Conservation (phyloP, 2,329 filamentous ascomycete genomes). For the Stagonosporopsis vannaccii region DNA sequence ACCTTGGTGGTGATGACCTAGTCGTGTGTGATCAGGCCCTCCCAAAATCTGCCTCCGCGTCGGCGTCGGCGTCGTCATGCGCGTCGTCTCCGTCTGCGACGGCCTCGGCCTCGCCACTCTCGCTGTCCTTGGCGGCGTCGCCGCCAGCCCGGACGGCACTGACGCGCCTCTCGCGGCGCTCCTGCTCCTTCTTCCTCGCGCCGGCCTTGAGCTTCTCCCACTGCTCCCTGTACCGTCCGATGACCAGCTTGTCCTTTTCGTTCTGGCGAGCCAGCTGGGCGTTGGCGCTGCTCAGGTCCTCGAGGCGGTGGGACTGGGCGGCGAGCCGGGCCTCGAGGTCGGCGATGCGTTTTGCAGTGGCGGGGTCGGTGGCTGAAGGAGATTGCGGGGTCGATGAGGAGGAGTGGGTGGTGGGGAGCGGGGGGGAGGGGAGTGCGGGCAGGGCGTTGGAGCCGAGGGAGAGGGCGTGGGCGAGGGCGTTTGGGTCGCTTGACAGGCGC, state of each 20-base stretch:
- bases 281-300: conserved; percentile 65
- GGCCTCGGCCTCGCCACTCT: conserved; percentile 19
- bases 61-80: conserved; percentile 24
- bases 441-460: conserved; percentile 31
- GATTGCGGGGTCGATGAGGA: conserved; percentile 8
- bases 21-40: conserved; percentile 1
- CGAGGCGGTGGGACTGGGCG: conserved; percentile 32
- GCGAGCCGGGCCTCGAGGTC: conserved; percentile 40
- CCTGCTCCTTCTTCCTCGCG: conserved; percentile 53
- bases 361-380: conserved; percentile 16
- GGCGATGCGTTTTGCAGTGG: conserved; percentile 30
- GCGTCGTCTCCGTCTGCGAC: conserved; percentile 20
- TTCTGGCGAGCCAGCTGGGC: conserved; percentile 69
- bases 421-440: conserved; percentile 30
- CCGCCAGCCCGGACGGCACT: conserved; percentile 21
- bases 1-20: no score
- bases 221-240: conserved; percentile 66
- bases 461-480: conserved; percentile 38
- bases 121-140: conserved; percentile 26
- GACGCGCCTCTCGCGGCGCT: conserved; percentile 33
- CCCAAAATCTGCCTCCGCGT: conserved; percentile 39
- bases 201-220: conserved; percentile 75
- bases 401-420: conserved; percentile 5
- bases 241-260: conserved; percentile 63
- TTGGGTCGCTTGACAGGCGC: conserved; percentile 26